phyloP scores from a whole-genome alignment of 257 asterid species.

The Solanum boliviense region DNA sequence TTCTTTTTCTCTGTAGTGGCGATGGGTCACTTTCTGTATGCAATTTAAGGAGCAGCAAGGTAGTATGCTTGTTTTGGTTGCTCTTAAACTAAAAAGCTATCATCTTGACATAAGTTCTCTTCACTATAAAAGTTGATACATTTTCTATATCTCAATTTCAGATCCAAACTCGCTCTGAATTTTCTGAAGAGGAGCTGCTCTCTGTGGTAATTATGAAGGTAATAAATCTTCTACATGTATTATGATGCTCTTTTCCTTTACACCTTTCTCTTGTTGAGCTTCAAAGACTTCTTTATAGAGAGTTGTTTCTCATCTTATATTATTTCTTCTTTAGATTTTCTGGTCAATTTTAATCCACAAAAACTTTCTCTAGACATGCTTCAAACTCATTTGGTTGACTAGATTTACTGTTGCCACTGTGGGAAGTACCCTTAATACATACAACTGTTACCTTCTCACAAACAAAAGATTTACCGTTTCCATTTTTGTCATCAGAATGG shows the following conservation, averaged over 20 bases:
- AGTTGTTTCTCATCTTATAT: neutral
- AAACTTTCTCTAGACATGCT: neutral
- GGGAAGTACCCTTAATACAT: neutral
- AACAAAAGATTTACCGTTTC: neutral
- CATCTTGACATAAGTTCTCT: neutral
- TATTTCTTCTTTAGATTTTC: neutral
- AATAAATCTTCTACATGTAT: constrained; percentile 2
- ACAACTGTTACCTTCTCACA: neutral
- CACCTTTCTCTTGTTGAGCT: neutral
- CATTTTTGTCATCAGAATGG: constrained; percentile 50
- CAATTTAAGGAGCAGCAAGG: constrained; percentile 90
- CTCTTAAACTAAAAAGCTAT: neutral
- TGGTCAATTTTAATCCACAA: neutral
- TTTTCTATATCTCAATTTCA: constrained; percentile 11
- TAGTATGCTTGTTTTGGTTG: constrained; percentile 10
- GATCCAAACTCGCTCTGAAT: constrained; percentile 87
- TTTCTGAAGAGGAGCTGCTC: constrained; percentile 92
- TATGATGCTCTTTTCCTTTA: neutral
- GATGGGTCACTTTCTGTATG: constrained; percentile 92
- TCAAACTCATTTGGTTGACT: neutral
- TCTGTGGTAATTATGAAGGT: constrained; percentile 93
- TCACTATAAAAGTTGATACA: neutral
- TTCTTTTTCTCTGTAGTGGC: constrained; percentile 40
- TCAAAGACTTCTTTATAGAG: neutral
- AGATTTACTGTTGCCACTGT: neutral